Base-by-base conservation (phyloP, 2,329 filamentous ascomycete species). In the Botrytis squamosa region DNA sequence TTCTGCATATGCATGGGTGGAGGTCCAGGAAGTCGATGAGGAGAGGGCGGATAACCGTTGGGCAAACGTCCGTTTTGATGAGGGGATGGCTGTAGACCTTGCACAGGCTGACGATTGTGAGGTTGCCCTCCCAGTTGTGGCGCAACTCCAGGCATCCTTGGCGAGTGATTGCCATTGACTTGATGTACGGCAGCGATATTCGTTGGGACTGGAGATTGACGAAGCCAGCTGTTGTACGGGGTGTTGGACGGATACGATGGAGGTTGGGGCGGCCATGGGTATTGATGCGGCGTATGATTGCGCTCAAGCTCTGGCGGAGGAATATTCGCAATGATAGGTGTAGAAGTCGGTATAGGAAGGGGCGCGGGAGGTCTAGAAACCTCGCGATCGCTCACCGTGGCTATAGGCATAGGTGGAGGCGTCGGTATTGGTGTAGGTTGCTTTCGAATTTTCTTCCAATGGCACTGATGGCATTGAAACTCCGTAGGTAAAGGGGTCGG, bases 391-490 rank as follows among this genome's bases (percentile, higher is more conserved):
- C 38, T 70, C 36, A 12, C 38, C 14, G 57, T 42, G 10, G 38
- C n/a, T 29, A 57, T 18, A 42, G 49, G 66, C 20, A 69, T 69
- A 33, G 49, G 66, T 72, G 75, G 74, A 57, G 75, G 75, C n/a
- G 57, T 65, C 46, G 76, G 75, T 66, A 74, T 71, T 36, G 76
- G 73, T 46, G 77, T 73, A n/a, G 77, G 73, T 60, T 80, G 76
- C 74, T 77, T 81, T 55, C 75, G 75, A 29, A 82, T 81, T 80
- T 88, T 91, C 76, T 83, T 86, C 76, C 84, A 80, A 77, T 88
- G 85, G 75, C 92, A 95, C 81, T 93, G 92, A 82, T 95, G 92
- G 78, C 92, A 95, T 81, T 94, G 91, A 76, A 89, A 91, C 75
- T 86, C 87, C 44, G 87, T 84, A 77, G 77, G 68, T 60, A 70